Conservation (phyloP, 2,329 filamentous ascomycete genomes). For the Raffaelea albimanens region DNA sequence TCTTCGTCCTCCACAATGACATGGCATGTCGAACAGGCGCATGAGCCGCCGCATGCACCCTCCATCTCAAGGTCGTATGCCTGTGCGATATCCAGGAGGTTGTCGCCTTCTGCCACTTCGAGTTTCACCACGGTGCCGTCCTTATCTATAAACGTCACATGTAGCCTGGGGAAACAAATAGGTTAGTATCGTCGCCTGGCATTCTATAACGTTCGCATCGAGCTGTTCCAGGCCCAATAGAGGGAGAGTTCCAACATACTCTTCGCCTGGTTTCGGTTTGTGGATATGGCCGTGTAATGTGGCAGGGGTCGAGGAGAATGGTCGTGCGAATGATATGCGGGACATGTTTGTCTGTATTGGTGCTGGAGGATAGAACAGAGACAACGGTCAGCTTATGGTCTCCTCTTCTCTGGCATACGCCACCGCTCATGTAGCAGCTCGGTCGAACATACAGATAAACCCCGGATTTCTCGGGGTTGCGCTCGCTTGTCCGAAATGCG, state of each 20-base stretch:
- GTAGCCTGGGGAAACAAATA: conserved; percentile 53
- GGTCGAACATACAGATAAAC: too few relatives aligned
- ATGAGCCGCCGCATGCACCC: conserved; percentile 89
- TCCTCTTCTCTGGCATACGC: too few relatives aligned
- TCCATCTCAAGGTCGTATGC: conserved; percentile 97
- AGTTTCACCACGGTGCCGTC: conserved; percentile 68
- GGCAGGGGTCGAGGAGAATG: conserved; percentile 56
- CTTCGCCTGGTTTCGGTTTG: conserved; percentile 81
- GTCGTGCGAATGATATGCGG: neutral
- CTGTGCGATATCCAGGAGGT: conserved; percentile 90
- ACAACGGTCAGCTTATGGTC: too few relatives aligned
- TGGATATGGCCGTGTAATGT: conserved; percentile 69
- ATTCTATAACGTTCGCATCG: too few relatives aligned
- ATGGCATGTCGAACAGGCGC: conserved; percentile 88
- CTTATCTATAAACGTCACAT: conserved; percentile 90
- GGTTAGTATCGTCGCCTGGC: too few relatives aligned
- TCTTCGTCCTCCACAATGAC: conserved; percentile 70
- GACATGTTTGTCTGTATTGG: too few relatives aligned
- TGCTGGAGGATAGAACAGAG: too few relatives aligned
- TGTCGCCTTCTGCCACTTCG: conserved; percentile 77
- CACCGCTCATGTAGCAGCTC: too few relatives aligned
- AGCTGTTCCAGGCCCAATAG: neutral
- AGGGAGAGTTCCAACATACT: conserved; percentile 47
- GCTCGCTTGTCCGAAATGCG: too few relatives aligned
- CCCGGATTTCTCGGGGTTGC: too few relatives aligned